phyloP scores from a whole-genome alignment of 2,329 filamentous ascomycete species.

The Grosmannia huntii region DNA sequence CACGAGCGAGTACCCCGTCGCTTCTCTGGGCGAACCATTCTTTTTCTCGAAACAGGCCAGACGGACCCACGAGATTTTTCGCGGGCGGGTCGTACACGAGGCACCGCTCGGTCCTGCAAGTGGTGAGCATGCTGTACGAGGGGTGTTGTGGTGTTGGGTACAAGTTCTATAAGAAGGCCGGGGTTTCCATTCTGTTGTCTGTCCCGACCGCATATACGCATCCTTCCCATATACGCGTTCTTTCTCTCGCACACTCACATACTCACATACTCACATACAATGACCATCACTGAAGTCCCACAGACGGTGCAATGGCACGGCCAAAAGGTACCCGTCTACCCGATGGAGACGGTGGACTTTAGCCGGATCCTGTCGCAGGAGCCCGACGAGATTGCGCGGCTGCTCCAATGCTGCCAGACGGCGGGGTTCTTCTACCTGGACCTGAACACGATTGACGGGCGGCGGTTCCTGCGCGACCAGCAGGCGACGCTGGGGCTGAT shows the following conservation, averaged over 20 bases:
- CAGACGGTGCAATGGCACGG: constrained; percentile 36
- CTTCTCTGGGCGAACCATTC: too few species aligned
- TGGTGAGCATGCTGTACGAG: background rate
- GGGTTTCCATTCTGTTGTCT: too few species aligned
- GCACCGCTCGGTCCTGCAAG: background rate
- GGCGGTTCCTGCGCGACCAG: constrained; percentile 37
- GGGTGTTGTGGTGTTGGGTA: too few species aligned
- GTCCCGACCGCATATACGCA: too few species aligned
- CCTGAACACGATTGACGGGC: constrained; percentile 37
- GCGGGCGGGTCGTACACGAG: background rate
- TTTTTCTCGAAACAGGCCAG: too few species aligned
- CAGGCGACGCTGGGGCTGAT: constrained; percentile 39
- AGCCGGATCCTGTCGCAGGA: constrained; percentile 39
- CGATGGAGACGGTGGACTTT: constrained; percentile 40
- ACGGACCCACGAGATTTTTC: too few species aligned
- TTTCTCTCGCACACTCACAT: too few species aligned
- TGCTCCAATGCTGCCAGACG: constrained; percentile 33
- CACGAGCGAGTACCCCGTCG: too few species aligned
- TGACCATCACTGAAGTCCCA: constrained; percentile 12
- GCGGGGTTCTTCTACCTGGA: constrained; percentile 46
- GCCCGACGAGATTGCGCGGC: constrained; percentile 37
- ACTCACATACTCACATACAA: too few species aligned
- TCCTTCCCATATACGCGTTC: too few species aligned
- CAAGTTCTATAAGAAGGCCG: too few species aligned
- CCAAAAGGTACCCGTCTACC: constrained; percentile 34